Evolutionary conservation across 1,284 basidiomycete genomes (phyloP), one percentile per base, ranked within the genome.

Genomic region (Gomphus sp.): DNA sequence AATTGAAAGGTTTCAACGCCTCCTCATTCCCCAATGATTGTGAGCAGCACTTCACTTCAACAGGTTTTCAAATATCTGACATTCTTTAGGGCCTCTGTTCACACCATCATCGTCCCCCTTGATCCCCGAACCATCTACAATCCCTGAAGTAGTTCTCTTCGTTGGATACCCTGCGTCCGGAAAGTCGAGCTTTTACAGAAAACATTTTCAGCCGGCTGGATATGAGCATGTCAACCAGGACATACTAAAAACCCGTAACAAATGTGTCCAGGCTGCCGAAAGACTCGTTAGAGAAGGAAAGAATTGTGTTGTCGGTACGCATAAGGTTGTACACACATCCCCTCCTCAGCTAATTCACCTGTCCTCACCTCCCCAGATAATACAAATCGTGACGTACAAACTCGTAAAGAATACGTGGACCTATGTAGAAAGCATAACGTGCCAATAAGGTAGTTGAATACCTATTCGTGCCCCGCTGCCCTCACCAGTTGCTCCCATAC

Each of bases 191-290:
- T 90, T 95, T 69, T 98, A 80, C 71, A 73, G 74, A 11, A 76
- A 71, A 43, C 74, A 92, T 66, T 95, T 98, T 68, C 70, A 74
- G n/a, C 75, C 81, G 0, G 73, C 71, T 4, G 82, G 78, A 12
- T 96, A 98, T 69, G 73, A 78, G 3, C 91, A 94, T 64, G 77
- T 97, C 61, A 95, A 95, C 68, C 93, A 96, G 72, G 93, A 96
- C 69, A 85, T 75, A 1, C 74, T 98, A 1, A 80, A 80, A 58
- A 84, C 83, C 11, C 78, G 89, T 49, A 75, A 82, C 5, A 91
- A 85, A 67, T 97, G 94, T 65, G 62, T 93, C 37, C 82, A 79
- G 63, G 79, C 78, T 0, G 84, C 84, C 0, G 76, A 82, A 52
- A 78, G 81, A 48, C 76, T 78, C 0, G 66, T 96, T 25, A 64